phyloP scores from a whole-genome alignment of 139 green algal genomes.

The Tetraselmis striata region DNA sequence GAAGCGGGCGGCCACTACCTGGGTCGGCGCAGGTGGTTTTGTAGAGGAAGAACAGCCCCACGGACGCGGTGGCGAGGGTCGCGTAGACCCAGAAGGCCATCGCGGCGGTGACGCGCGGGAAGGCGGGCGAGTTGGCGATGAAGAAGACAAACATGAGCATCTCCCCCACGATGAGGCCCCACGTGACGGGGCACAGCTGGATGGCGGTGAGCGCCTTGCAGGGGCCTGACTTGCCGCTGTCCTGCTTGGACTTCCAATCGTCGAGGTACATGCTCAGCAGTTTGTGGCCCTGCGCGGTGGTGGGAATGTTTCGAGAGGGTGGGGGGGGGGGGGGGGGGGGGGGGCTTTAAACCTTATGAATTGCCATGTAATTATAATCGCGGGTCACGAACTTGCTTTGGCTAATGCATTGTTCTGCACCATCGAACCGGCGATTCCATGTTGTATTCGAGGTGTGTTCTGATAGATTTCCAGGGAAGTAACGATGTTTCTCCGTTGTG shows the following conservation, averaged over 20 bases:
- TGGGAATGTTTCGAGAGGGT: too few species aligned
- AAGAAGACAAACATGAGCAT: constrained; percentile 51
- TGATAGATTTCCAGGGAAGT: too few species aligned
- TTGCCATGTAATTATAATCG: too few species aligned
- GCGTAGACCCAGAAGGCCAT: constrained; percentile 29
- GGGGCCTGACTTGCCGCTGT: neutral
- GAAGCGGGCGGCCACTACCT: too few species aligned
- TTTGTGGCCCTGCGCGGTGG: constrained; percentile 66
- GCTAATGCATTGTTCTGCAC: too few species aligned
- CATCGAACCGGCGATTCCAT: too few species aligned
- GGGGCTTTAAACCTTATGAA: too few species aligned
- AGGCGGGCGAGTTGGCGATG: neutral
- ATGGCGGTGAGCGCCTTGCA: constrained; percentile 36
- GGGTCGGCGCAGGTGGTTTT: constrained; percentile 71
- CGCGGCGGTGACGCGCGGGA: neutral
- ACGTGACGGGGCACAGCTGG: constrained; percentile 79
- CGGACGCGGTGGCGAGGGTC: constrained; percentile 20
- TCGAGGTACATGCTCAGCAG: constrained; percentile 33
- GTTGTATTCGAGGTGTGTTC: too few species aligned
- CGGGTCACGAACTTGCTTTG: too few species aligned
- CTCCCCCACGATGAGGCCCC: constrained; percentile 63
- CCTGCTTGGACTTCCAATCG: constrained; percentile 38
- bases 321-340: too few species aligned
- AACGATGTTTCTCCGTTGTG: too few species aligned
- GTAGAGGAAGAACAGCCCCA: constrained; percentile 67